Base-by-base conservation (phyloP, 805 yeast genomes). In the Wickerhamiella allomyrinae region DNA sequence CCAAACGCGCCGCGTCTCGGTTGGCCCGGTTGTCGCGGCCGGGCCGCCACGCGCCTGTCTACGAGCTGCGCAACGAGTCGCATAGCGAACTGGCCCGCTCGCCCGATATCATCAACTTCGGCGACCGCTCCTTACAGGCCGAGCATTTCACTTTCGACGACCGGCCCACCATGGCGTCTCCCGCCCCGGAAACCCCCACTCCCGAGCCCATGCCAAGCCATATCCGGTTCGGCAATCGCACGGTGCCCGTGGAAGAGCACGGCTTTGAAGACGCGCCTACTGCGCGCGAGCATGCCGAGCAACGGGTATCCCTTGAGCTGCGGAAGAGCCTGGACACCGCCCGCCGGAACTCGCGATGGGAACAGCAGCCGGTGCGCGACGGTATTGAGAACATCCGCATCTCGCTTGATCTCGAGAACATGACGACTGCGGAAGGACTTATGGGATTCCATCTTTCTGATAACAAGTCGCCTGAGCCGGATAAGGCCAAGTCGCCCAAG, bases 341-440 rank as follows among this genome's bases (percentile, higher is more conserved):
- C 9, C 46, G 56, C 8, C 33, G 44, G 10, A 31, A 39, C 29
- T 50, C 56, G 9, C 48, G 53, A 6, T 51, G 52, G 47, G 57
- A 54, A 41, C 57, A 53, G 46, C 35, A 20, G 3, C 57, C 57
- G 1, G 41, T 19, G 14, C 29, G 31, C 8, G 44, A 42, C 9
- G 56, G 54, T 15, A 43, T 49, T 15, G 48, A 33, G 14, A 43
- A 42, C 24, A 43, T 48, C 13, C 49, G 41, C 27, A 42, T 51
- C 2, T 40, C 52, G 5, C 46, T 41, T 19, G 57, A 61, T 9
- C 39, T 49, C n/a, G 45, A 54, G 13, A 63, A 58, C 13, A 23
- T 59, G 20, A 56, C 61, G 15, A 58, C 61, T 4, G 64, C 64
- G 3, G 58, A 53, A 25, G 57, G 57, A 7, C 48, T 60, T 7